Percentiles rank a stretch among this genome's conserved stretches.
These are phyloP conservation scores for Wickerhamiella cacticola DNA, from an alignment of 805 yeast genomes.

Conservation along the genomic window DNA sequence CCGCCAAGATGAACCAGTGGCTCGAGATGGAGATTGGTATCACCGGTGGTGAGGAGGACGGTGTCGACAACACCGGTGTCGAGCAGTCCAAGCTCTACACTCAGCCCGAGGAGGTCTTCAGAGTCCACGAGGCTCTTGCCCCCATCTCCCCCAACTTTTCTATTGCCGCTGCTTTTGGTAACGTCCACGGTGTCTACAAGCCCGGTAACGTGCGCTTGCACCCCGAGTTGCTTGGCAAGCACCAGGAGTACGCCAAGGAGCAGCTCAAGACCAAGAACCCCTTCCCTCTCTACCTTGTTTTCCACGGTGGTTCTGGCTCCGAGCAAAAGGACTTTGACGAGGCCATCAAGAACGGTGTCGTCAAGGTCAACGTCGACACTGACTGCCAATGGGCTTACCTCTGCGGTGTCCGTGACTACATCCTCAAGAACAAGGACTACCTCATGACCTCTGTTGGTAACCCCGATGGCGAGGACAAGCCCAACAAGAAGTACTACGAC, in stretches of 20 bases:
- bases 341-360: slow-evolving; percentile 89
- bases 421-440: slow-evolving; percentile 93
- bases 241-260: slow-evolving; percentile 78
- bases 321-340: slow-evolving; percentile 79
- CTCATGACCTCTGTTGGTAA: slow-evolving; percentile 81
- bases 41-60: slow-evolving; percentile 99
- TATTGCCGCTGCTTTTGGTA: slow-evolving; percentile 98
- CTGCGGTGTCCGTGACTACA: slow-evolving; percentile 93
- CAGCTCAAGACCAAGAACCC: slow-evolving; percentile 40
- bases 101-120: slow-evolving; percentile 85
- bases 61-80: slow-evolving; percentile 96
- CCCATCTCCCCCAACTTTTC: slow-evolving; percentile 96
- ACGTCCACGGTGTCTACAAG: slow-evolving; percentile 99
- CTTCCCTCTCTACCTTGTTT: slow-evolving; percentile 86
- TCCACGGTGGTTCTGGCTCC: slow-evolving; percentile 99
- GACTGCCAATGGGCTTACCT: slow-evolving; percentile 98
- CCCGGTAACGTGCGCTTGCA: slow-evolving; percentile 93
- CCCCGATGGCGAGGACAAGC: slow-evolving; percentile 99
- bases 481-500: slow-evolving; percentile 99
- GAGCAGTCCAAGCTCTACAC: slow-evolving; percentile 83
- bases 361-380: slow-evolving; percentile 97
- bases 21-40: slow-evolving; percentile 99
- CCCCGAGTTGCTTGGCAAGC: slow-evolving; percentile 91
- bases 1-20: slow-evolving; percentile 91
- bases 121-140: slow-evolving; percentile 77